Conservation (phyloP, 495 filamentous ascomycete species). For the Penicillium daleae region DNA sequence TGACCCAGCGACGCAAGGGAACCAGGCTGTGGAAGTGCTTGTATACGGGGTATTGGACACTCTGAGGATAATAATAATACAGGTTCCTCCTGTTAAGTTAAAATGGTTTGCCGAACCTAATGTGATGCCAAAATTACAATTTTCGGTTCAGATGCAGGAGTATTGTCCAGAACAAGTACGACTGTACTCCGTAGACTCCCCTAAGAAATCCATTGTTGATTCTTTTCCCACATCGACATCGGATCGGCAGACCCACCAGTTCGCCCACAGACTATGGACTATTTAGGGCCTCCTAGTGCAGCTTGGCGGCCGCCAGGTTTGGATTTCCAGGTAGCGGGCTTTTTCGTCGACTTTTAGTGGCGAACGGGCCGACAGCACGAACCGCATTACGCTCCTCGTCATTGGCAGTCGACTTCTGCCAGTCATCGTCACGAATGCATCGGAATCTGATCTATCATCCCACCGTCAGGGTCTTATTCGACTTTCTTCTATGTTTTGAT, state of each 20-base stretch:
- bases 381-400: conserved; percentile 17
- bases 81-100: not conserved
- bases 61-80: too few relatives aligned
- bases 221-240: not conserved
- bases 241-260: conserved; percentile 35
- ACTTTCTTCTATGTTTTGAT: not conserved
- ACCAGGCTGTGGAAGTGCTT: too few relatives aligned
- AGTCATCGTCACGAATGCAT: conserved; percentile 27
- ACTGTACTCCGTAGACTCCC: too few relatives aligned
- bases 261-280: conserved; percentile 30
- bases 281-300: conserved; percentile 11
- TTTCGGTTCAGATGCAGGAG: conserved; percentile 12
- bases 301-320: not conserved
- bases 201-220: not conserved
- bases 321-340: not conserved
- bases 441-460: conserved; percentile 29
- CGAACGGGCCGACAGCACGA: conserved; percentile 15
- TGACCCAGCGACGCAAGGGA: conserved; percentile 12
- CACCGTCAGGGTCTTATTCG: conserved; percentile 20
- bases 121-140: not conserved
- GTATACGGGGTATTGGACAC: too few relatives aligned
- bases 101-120: not conserved
- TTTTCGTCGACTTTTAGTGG: not conserved
- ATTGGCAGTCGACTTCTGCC: conserved; percentile 22
- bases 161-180: not conserved